Percentiles rank a stretch among this genome's conserved stretches.
Conservation (phyloP, 306 rosid genomes). For the Prinsepia uniflora region DNA sequence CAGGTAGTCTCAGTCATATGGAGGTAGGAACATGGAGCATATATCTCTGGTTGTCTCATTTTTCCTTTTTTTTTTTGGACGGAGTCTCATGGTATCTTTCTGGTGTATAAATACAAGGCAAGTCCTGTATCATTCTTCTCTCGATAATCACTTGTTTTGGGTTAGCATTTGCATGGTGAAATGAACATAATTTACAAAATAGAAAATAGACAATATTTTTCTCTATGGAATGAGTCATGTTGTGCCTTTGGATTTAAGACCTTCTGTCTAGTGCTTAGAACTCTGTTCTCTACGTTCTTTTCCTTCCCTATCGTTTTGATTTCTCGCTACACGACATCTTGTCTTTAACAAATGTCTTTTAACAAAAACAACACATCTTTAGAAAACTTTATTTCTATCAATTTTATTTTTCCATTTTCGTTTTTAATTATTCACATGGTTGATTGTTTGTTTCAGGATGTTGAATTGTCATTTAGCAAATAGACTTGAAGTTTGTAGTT, state of each 20-base stretch:
- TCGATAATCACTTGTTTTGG: constrained; percentile 28
- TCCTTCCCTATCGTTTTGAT: not conserved
- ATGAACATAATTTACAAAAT: constrained; percentile 23
- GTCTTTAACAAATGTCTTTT: no score
- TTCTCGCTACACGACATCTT: no score
- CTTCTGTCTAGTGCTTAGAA: not conserved
- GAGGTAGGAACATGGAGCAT: constrained; percentile 31
- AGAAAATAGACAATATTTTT: not conserved
- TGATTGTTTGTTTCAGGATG: no score
- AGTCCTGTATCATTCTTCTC: constrained; percentile 49
- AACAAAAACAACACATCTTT: no score
- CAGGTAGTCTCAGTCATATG: constrained; percentile 27
- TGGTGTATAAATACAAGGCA: constrained; percentile 58
- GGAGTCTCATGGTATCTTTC: constrained; percentile 30
- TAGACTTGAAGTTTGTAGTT: no score
- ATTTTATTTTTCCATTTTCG: no score
- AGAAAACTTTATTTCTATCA: no score
- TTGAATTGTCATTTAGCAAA: no score
- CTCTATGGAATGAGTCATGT: not conserved
- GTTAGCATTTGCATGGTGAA: constrained; percentile 26
- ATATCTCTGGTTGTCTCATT: not conserved
- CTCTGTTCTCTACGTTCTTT: not conserved
- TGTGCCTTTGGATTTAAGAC: not conserved
- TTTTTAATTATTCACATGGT: no score
- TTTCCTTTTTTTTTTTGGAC: constrained; percentile 4